phyloP scores from a whole-genome alignment of 208 protist genomes.

The Acanthamoeba castellanii region DNA sequence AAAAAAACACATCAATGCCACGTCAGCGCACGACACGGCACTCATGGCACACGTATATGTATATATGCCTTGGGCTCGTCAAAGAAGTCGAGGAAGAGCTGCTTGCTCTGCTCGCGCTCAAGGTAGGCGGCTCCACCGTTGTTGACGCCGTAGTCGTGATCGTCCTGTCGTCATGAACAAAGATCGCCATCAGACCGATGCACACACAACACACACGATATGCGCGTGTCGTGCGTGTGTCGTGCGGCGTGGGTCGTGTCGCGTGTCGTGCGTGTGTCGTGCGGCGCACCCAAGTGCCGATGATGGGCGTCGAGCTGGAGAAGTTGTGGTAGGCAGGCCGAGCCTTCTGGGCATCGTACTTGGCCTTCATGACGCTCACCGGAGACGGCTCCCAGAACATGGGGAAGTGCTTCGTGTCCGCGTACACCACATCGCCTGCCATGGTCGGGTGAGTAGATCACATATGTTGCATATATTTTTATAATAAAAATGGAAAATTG shows the following conservation, averaged over 20 bases:
- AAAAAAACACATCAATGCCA: too few relatives aligned
- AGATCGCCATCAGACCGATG: neutral
- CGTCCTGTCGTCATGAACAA: neutral
- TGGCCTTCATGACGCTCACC: neutral
- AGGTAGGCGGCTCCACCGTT: slow-evolving; percentile 19
- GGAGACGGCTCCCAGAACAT: neutral
- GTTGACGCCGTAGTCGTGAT: slow-evolving; percentile 68
- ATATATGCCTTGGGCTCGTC: neutral
- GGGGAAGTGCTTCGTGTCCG: slow-evolving; percentile 15
- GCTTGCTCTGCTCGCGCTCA: slow-evolving; percentile 34
- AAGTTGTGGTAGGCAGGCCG: slow-evolving; percentile 46
- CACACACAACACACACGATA: neutral
- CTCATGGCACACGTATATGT: neutral
- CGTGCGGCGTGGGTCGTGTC: neutral
- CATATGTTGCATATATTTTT: too few relatives aligned
- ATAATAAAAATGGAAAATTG: too few relatives aligned
- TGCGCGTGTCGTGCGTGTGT: neutral
- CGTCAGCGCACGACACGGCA: too few relatives aligned
- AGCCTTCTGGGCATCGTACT: slow-evolving; percentile 54
- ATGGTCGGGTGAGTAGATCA: too few relatives aligned
- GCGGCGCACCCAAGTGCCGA: slow-evolving; percentile 11
- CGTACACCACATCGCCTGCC: slow-evolving; percentile 44
- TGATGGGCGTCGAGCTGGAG: neutral
- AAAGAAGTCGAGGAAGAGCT: slow-evolving; percentile 42
- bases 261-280: neutral